Percentiles rank a stretch among this genome's conserved stretches.
Evolutionary conservation across 345 rosid species (phyloP).

Genomic region (Populus deltoides): DNA sequence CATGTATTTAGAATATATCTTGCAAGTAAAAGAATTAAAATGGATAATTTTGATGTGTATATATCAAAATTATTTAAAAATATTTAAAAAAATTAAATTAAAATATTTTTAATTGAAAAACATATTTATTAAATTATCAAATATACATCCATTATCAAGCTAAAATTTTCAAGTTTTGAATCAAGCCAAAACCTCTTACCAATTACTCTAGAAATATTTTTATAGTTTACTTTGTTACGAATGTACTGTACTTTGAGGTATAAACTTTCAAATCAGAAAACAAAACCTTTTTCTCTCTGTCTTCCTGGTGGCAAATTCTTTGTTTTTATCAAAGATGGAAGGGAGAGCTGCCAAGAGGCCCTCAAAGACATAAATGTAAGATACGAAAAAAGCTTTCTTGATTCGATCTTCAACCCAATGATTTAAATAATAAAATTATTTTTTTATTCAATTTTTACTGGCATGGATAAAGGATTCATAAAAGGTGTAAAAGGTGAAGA

Average conservation of each 20-base stretch:
- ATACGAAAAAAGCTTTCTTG: slow-evolving; percentile 36
- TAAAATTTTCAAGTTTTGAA: too few species aligned
- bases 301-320: background rate
- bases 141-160: too few species aligned
- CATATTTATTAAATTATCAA: too few species aligned
- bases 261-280: slow-evolving; percentile 20
- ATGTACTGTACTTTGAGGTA: background rate
- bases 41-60: too few species aligned
- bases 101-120: too few species aligned
- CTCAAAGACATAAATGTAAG: slow-evolving; percentile 21
- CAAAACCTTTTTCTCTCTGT: background rate
- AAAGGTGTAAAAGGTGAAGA: slow-evolving; percentile 31
- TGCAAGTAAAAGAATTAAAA: too few species aligned
- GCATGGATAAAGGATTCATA: slow-evolving; percentile 15
- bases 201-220: background rate
- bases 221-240: background rate
- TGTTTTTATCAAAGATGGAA: background rate
- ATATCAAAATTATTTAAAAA: too few species aligned
- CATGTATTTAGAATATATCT: too few species aligned
- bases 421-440: slow-evolving; percentile 14
- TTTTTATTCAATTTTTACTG: background rate
- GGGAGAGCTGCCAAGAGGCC: slow-evolving; percentile 9
- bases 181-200: background rate
- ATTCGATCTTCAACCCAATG: slow-evolving; percentile 36
- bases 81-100: too few species aligned